Base-by-base conservation (phyloP, 140 eudicot genomes). In the Oenanthe javanica region DNA sequence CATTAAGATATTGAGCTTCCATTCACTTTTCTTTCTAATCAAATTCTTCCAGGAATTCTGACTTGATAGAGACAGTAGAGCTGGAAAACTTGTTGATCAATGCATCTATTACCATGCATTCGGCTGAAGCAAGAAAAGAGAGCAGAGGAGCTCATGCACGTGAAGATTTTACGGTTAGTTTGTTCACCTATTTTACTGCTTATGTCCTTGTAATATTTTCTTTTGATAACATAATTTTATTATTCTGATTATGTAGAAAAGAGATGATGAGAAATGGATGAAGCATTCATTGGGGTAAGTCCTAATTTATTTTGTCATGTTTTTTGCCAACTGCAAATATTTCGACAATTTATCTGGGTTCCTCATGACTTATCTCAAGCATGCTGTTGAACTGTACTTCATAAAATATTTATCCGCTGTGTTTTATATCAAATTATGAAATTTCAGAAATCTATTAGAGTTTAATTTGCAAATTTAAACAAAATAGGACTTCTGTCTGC, bases 121-220 rank as follows among this genome's bases (percentile, higher is more conserved):
- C 97, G 52, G 98, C 98, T 80, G 98, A 94, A 86, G 98, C 98
- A 27, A 90, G 98, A 86, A 94, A 90, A 84, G 98, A 94, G 81
- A 94, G 98, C 82, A 92, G 98, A 87, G 99, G 99, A 83, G 99
- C 99, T 51, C 97, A 92, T 86, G 97, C 99, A 5, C 97, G 99
- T 83, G 99, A 95, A 90, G 99, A 95, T 89, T 95, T 95, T 80
- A 82, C 99, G 84, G 98, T 94, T 70, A 31, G 91, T 85, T 61
- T 46, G 12, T 21, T 45, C 73, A 72, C 72, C 23, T 77, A 42
- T 1, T 83, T 75, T 42, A 63, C 57, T 82, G 8, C 16, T 84
- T 42, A 19, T 21, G 47, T 71, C 71, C 10, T 50, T 50, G 19
- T 75, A 49, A 36, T 10, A 15, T 63, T 52, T 42, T 21, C 52